Evolutionary conservation across 179 eudicot species (phyloP).

Genomic region (Spergularia azorica): DNA sequence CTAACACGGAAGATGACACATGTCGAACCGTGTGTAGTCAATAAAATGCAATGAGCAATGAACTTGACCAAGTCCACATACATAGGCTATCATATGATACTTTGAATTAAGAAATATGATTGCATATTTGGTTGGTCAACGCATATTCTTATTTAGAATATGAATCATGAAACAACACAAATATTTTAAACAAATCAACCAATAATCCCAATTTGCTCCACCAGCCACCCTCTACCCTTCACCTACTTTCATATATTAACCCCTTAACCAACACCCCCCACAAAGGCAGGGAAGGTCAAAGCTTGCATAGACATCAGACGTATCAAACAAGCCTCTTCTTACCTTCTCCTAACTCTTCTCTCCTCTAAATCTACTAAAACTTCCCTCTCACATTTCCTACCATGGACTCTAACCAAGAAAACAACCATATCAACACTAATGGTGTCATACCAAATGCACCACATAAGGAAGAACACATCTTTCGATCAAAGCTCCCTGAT

Average conservation of each 20-base stretch:
- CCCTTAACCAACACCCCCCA: constrained; percentile 26
- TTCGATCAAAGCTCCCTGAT: constrained; percentile 79
- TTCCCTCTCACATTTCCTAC: not conserved
- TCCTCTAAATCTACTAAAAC: constrained; percentile 5
- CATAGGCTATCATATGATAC: not conserved
- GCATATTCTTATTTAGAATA: not conserved
- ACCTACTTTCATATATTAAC: constrained; percentile 38
- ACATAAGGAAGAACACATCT: constrained; percentile 46
- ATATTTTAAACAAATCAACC: constrained; percentile 26
- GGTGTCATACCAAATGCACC: not conserved
- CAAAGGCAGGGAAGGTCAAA: constrained; percentile 21
- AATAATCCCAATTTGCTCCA: not conserved
- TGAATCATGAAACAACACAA: not conserved
- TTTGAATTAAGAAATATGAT: not conserved
- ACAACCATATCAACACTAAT: not conserved
- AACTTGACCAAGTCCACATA: constrained; percentile 6
- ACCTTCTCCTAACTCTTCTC: not conserved
- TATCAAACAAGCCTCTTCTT: too few relatives aligned
- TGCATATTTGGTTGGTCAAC: not conserved
- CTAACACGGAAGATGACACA: constrained; percentile 9
- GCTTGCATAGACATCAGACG: not conserved
- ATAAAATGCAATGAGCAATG: not conserved
- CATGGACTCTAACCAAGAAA: constrained; percentile 23
- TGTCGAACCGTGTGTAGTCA: constrained; percentile 17
- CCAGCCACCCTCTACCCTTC: constrained; percentile 37